Evolutionary conservation across 1,139 yeast species (phyloP).

Genomic region (Suhomyces terraborum): DNA sequence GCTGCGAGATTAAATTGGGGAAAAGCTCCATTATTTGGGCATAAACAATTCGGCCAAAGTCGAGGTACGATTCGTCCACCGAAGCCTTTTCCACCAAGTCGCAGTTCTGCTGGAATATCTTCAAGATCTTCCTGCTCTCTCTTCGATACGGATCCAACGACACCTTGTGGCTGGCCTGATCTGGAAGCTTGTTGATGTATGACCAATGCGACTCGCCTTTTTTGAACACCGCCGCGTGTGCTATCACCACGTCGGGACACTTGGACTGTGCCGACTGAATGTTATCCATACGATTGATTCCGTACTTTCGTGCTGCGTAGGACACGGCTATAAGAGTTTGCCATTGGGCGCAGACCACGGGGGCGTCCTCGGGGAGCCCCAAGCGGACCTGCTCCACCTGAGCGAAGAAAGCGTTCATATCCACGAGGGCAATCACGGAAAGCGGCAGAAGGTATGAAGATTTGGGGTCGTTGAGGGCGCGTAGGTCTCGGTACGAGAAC

Average conservation of each 20-base stretch:
- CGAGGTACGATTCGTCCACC: constrained; percentile 90
- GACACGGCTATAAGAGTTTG: constrained; percentile 83
- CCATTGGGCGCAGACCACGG: constrained; percentile 97
- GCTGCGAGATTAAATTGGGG: constrained; percentile 26
- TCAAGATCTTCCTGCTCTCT: constrained; percentile 78
- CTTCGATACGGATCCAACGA: constrained; percentile 88
- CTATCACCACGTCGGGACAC: constrained; percentile 74
- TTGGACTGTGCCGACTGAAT: constrained; percentile 66
- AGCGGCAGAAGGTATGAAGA: constrained; percentile 64
- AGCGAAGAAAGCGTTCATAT: constrained; percentile 92
- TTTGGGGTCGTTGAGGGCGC: constrained; percentile 46
- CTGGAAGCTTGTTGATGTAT: constrained; percentile 50
- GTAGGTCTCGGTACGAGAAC: constrained; percentile 47
- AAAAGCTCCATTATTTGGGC: constrained; percentile 25
- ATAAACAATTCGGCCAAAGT: constrained; percentile 58
- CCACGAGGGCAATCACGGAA: constrained; percentile 83
- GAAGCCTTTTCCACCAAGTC: constrained; percentile 88
- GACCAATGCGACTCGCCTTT: constrained; percentile 87
- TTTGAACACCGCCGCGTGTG: constrained; percentile 92
- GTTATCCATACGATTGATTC: constrained; percentile 77
- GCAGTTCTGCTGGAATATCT: constrained; percentile 56
- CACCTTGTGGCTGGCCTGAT: constrained; percentile 67
- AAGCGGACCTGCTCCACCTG: constrained; percentile 86
- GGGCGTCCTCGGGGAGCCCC: constrained; percentile 64
- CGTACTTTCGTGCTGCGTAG: constrained; percentile 83